Base-by-base conservation (phyloP, 371 early-diverging fungal species). In the Syncephalis plumigaleata region DNA sequence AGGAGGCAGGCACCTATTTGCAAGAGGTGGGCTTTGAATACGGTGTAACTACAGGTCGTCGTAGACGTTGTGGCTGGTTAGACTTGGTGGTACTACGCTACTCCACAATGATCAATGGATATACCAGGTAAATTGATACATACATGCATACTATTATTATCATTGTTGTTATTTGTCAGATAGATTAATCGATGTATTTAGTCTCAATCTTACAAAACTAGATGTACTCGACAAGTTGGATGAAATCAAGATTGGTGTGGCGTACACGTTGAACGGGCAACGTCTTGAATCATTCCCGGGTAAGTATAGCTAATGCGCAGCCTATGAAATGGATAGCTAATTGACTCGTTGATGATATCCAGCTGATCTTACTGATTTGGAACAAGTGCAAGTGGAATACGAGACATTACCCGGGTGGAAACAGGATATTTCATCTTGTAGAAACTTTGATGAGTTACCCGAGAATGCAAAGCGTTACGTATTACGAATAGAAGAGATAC, bases 51-150 rank as follows among this genome's bases (percentile, higher is more conserved):
- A 96, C 97, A 16, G 94, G 97, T 38, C 79, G 97, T 42, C 83
- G 82, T 64, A 77, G 97, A 45, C 84, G 97, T 47, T 96, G 97
- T 62, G 97, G 97, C 11, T 96, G 97, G 95, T 72, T 96, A 55
- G 97, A 96, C 65, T 60, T 84, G 55, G 93, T 94, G 8, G 86
- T 92, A 37, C 62, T 95, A 55, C 71, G 75, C 53, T 90, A 91
- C 69, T 87, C 90, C 16, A 75, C 70, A 60, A 73, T 84, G 71
- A 76, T 96, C 70, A 96, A 96, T 65, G 92, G 87, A 39, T 94
- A 94, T 68, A 85, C 90, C 9, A 71, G 68, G 64, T 69, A 45
- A n/a, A n/a, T n/a, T n/a, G n/a, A n/a, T n/a, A n/a, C n/a, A n/a
- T n/a, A n/a, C n/a, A n/a, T n/a, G n/a, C n/a, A n/a, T n/a, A n/a